Evolutionary conservation across 1,284 basidiomycete genomes (phyloP).

Genomic region (Sanguinoderma infundibulare): DNA sequence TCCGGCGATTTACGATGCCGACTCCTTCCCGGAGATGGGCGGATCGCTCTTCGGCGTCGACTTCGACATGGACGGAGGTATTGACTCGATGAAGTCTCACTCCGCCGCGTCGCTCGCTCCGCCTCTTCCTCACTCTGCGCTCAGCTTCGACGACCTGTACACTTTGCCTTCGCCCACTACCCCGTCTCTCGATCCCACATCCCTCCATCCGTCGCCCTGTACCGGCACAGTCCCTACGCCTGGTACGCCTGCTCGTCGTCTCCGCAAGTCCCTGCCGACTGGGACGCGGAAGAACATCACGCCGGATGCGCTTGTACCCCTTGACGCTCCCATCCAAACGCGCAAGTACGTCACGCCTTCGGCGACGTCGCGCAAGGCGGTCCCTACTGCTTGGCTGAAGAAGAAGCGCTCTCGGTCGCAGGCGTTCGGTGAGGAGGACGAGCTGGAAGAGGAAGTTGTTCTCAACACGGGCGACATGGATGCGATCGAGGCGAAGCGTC

Average conservation of each 20-base stretch:
- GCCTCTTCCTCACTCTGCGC: slow-evolving; percentile 24
- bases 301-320: slow-evolving; percentile 45
- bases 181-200: slow-evolving; percentile 46
- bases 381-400: slow-evolving; percentile 48
- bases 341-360: slow-evolving; percentile 53
- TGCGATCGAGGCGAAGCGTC: slow-evolving; percentile 77
- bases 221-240: slow-evolving; percentile 25
- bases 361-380: slow-evolving; percentile 53
- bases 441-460: slow-evolving; percentile 52
- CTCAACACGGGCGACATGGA: slow-evolving; percentile 51
- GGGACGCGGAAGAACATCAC: slow-evolving; percentile 51
- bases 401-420: slow-evolving; percentile 60
- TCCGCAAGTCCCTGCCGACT: slow-evolving; percentile 40
- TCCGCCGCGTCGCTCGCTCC: slow-evolving; percentile 8
- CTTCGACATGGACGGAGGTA: slow-evolving; percentile 18
- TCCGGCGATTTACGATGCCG: slow-evolving; percentile 45
- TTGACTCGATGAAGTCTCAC: slow-evolving; percentile 25
- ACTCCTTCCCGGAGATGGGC: slow-evolving; percentile 40
- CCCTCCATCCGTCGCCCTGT: slow-evolving; percentile 41
- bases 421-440: slow-evolving; percentile 59
- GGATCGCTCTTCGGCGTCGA: slow-evolving; percentile 32
- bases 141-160: slow-evolving; percentile 45
- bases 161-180: slow-evolving; percentile 49
- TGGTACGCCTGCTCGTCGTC: slow-evolving; percentile 46
- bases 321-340: slow-evolving; percentile 51